A percentile compares a stretch with the other conserved stretches of the same genome.
phyloP scores from a whole-genome alignment of 1,284 basidiomycete species.

The Ceratorhiza oryzae-sativae region DNA sequence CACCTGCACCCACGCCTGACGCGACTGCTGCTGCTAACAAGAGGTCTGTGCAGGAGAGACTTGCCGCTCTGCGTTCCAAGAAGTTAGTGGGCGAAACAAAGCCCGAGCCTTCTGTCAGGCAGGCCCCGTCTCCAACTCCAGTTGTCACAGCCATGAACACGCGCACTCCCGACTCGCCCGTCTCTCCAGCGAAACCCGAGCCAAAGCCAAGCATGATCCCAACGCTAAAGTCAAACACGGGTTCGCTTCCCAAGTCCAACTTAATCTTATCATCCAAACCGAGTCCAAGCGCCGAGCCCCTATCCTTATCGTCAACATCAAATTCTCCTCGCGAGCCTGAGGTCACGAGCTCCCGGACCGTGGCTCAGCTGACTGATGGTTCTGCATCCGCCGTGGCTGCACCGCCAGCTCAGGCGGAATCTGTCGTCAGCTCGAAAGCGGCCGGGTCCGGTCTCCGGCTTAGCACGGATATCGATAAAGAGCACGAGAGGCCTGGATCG shows the following conservation, averaged over 20 bases:
- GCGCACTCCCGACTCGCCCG: neutral
- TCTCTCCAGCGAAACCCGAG: neutral
- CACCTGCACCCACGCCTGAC: neutral
- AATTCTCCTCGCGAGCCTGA: neutral
- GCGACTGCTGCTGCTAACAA: neutral
- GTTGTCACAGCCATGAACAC: neutral
- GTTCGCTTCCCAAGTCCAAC: neutral
- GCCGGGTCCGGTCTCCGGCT: slow-evolving; percentile 14
- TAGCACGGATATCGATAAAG: neutral
- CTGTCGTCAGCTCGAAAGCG: slow-evolving; percentile 23
- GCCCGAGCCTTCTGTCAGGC: neutral
- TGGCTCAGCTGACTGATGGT: neutral
- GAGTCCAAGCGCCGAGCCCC: neutral
- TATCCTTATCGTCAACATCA: neutral
- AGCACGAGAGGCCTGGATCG: neutral
- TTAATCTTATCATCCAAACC: neutral
- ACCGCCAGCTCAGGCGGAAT: neutral
- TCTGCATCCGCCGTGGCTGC: neutral
- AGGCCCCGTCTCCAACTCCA: neutral
- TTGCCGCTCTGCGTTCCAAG: neutral
- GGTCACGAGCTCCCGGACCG: slow-evolving; percentile 6
- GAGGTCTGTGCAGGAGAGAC: neutral
- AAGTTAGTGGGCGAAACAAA: neutral
- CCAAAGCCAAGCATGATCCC: neutral
- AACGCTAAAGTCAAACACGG: neutral